Percentiles rank a stretch among this genome's conserved stretches.
Conservation (phyloP, 805 yeast species). For the Vanderwaltozyma verrucispora region DNA sequence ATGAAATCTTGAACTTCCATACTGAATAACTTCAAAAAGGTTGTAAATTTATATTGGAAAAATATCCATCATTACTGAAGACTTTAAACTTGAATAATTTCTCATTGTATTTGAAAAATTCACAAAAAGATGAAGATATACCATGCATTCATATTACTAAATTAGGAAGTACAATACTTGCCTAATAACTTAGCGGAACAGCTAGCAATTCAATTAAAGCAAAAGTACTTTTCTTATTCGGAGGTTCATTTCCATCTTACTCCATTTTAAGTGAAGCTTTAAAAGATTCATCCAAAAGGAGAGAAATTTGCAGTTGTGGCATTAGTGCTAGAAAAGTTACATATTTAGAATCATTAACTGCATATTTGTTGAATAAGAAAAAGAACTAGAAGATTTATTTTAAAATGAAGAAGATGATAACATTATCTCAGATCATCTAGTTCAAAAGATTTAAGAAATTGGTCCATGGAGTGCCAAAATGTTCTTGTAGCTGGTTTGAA, state of each 20-base stretch:
- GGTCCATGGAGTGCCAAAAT: conserved; percentile 86
- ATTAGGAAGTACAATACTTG: conserved; percentile 41
- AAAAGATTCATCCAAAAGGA: conserved; percentile 24
- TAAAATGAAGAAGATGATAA: conserved; percentile 29
- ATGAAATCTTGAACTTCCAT: conserved; percentile 21
- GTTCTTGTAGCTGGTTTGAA: conserved; percentile 64
- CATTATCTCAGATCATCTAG: conserved; percentile 39
- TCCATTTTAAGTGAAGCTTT: conserved; percentile 31
- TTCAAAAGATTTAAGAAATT: conserved; percentile 49
- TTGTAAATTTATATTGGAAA: conserved; percentile 22
- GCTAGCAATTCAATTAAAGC: conserved; percentile 62
- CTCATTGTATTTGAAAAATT: conserved; percentile 15
- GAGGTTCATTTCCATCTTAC: conserved; percentile 42
- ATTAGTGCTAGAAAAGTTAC: conserved; percentile 57
- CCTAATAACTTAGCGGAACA: conserved; percentile 70
- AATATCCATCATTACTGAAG: conserved; percentile 31
- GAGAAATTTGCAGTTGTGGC: conserved; percentile 52
- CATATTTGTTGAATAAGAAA: conserved; percentile 36
- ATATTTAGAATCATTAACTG: conserved; percentile 48
- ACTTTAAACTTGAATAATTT: conserved; percentile 22
- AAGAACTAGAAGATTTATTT: conserved; percentile 31
- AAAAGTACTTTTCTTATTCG: conserved; percentile 34
- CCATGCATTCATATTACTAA: conserved; percentile 32
- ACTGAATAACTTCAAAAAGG: conserved; percentile 28
- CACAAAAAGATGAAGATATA: conserved; percentile 1